Conservation (phyloP, 352 stramenopile species). For the Phytophthora capsici region DNA sequence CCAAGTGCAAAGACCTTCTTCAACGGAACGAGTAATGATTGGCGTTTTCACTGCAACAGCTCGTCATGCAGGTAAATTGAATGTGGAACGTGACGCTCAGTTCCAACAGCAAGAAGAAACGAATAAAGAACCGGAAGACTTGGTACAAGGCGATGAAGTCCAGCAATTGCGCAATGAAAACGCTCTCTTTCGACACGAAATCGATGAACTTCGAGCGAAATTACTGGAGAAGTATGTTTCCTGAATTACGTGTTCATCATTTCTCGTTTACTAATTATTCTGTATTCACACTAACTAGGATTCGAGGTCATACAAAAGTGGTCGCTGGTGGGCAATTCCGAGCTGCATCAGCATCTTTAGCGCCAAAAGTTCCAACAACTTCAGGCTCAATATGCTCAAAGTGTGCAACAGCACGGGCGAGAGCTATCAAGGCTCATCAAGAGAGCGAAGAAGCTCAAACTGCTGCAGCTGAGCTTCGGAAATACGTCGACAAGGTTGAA, state of each 20-base stretch:
- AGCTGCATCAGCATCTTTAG: constrained; percentile 13
- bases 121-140: constrained; percentile 1
- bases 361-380: background rate
- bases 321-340: constrained; percentile 49
- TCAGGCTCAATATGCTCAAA: constrained; percentile 16
- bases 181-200: constrained; percentile 34
- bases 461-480: constrained; percentile 24
- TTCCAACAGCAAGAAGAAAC: constrained; percentile 9
- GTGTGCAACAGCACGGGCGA: constrained; percentile 25
- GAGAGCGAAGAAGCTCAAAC: constrained; percentile 21
- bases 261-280: too few relatives aligned
- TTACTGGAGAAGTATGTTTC: constrained; percentile 26
- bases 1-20: constrained; percentile 16
- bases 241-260: constrained; percentile 2
- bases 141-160: constrained; percentile 13
- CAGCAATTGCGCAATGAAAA: constrained; percentile 34
- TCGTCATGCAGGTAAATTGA: background rate
- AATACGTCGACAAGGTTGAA: constrained; percentile 41
- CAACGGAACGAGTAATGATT: constrained; percentile 18
- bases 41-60: constrained; percentile 12
- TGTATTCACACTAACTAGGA: constrained; percentile 19
- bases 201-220: constrained; percentile 33
- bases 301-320: constrained; percentile 46
- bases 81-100: background rate
- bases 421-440: constrained; percentile 23